Evolutionary conservation across 495 filamentous ascomycete genomes (phyloP), one percentile per base, ranked within the genome.

Genomic region (Cudoniella acicularis): DNA sequence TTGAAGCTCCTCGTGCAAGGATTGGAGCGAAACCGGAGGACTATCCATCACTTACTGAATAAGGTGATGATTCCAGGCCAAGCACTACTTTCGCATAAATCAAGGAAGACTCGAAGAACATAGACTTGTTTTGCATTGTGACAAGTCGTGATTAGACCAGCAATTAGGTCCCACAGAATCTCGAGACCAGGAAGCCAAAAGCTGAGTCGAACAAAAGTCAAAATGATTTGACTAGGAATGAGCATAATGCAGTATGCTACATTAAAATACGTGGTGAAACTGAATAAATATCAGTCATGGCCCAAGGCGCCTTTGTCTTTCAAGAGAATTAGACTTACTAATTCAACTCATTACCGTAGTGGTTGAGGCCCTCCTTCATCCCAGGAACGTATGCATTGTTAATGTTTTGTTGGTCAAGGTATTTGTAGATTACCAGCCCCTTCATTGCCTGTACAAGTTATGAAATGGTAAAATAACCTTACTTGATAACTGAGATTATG

Each of bases 351-450:
- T 81, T 73, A 10, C 80, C 83, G 0, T 69, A 61, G 56, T 85
- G 81, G 59, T 67, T 61, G 9, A 85, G 73, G 59, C 85, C 81
- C 52, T 84, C 80, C 51, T 81, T 82, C 83, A 86, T 84, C 1
- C 83, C 83, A 0, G 79, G 78, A 40, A 85, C 79, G 67, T 85
- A 85, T 57, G 83, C 83, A 73, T 84, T 83, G 30, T 36, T 36
- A 13, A 36, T 36, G 30, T 36, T 21, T 36, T n/a, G 25, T 23
- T 21, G 21, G 51, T 42, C 18, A 36, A 36, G 30, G 30, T 36
- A 36, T 36, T 13, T 36, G 13, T 6, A 36, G 4, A 4, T 36
- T 36, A 13, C 13, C 30, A 36, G 30, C 4, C 30, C 6, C 13
- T 36, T 36, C 30, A 4, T 36, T 36, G 6, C 4, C 30, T 13